Base-by-base conservation (phyloP, 1,284 basidiomycete genomes). In the Pholiota adiposa region DNA sequence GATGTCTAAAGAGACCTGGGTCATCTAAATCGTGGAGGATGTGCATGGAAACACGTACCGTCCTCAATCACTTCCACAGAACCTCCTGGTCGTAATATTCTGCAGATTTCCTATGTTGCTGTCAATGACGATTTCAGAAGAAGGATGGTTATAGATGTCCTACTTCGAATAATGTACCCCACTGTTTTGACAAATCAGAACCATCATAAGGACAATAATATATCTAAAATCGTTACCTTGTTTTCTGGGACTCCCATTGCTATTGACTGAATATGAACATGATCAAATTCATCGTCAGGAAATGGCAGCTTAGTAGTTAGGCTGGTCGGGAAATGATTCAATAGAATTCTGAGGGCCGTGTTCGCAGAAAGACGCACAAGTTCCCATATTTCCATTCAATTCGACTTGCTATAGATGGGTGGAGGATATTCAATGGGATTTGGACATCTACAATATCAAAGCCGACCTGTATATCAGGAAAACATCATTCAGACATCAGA, bases 251-350 rank as follows among this genome's bases (percentile, higher is more conserved):
- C 83, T 21, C 84, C 89, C 63, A 81, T 80, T 0, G 87, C 84
- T 50, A 92, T 81, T 49, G 77, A 76, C 54, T 83, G 77, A 50
- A 90, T 81, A 67, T 88, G 89, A n/a, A 92, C 84, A 71, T 88
- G 84, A 69, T 92, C 90, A 62, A 92, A 92, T 65, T 88, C 83
- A 61, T 91, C 88, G 59, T 92, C 90, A 16, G 90, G 88, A 66
- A 91, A 92, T 1, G 90, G 90, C 12, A 92, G 77, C 65, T 81
- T 87, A 8, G 83, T 89, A 40, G 89, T 88, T 64, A 92, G 71
- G 71, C 90, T 92, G 63, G 19, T 23, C 36, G 41, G 25, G 52
- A 48, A 55, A 41, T 40, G 23, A n/a, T 46, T 23, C 4, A 44
- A 29, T 2, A 44, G 40, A 55, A 53, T n/a, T 46, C 23, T 19